Base-by-base conservation (phyloP, 2,329 filamentous ascomycete genomes). In the Aspergillus uvarum region DNA sequence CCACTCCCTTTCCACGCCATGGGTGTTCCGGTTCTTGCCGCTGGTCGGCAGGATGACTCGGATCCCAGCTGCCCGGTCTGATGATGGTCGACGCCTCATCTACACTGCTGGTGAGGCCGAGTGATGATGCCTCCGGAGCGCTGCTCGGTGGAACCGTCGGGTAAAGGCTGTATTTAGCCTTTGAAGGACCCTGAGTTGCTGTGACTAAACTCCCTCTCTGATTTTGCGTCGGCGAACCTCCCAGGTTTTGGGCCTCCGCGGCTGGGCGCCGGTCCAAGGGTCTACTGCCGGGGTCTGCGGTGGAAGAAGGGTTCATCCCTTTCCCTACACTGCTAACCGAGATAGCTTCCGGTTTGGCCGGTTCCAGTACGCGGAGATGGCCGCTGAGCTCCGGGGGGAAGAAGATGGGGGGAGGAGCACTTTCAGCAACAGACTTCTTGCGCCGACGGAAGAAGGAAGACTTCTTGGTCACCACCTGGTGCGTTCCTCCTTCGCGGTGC, bases 381-480 rank as follows among this genome's bases (percentile, higher is more conserved):
- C 78, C 76, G 32, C 78, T 76, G 29, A 79, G 66, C 48, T 81
- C 76, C 75, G 76, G 68, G 75, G 78, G 61, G 72, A 81, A 66
- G 68, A 72, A 60, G 75, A 82, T 76, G 8, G 89, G 87, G 35
- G 89, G 87, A 44, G 83, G 83, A 22, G 85, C 82, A 49, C 75
- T 73, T 63, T 96, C 92, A 14, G 87, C 85, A 35, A 92, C 77
- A 5, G 93, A 96, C 83, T 94, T 96, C 84, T 98, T 98, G 64
- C 93, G 86, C 61, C 95, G 85, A 63, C 95, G 86, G 79, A 98
- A 98, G 79, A 99, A 98, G 0, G 92, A 94, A 1, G 94, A 96
- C 4, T 91, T 86, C 76, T 97, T 97, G 81, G 97, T 97, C 69
- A 91, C 90, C 54, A 97, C 79, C 48, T 76, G 77, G 29, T 73